Evolutionary conservation across 1,284 basidiomycete genomes (phyloP).

Genomic region (Chiua sp.): DNA sequence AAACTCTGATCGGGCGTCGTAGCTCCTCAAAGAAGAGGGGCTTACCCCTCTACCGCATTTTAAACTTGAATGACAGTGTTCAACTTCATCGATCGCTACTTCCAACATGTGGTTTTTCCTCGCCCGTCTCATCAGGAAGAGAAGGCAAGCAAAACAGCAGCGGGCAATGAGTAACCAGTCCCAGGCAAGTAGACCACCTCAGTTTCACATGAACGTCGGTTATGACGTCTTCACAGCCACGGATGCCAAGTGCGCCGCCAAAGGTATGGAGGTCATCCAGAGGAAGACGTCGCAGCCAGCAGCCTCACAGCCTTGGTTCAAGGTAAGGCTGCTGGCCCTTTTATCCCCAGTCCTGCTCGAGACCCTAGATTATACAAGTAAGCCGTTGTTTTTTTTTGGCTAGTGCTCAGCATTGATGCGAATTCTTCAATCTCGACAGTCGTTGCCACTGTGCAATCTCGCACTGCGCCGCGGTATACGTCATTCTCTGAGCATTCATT

Average conservation of each 20-base stretch:
- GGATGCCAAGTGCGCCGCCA: neutral
- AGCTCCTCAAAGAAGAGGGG: no score
- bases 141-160: neutral
- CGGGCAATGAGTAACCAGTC: neutral
- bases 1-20: no score
- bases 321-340: constrained; percentile 15
- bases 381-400: neutral
- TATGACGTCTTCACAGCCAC: neutral
- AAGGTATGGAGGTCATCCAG: neutral
- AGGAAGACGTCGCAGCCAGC: neutral
- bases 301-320: neutral
- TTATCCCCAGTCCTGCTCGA: constrained; percentile 24
- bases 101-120: constrained; percentile 14
- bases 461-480: constrained; percentile 38
- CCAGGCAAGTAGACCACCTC: constrained; percentile 1
- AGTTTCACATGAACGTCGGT: no score
- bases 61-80: neutral
- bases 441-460: constrained; percentile 50
- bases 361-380: constrained; percentile 42
- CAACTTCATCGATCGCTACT: neutral
- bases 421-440: constrained; percentile 30
- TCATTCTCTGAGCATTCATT: neutral
- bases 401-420: neutral
- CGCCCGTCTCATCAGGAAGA: constrained; percentile 10
- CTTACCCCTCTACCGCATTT: neutral